phyloP scores from a whole-genome alignment of 176 grass and related monocot species.

The Leersia perrieri region DNA sequence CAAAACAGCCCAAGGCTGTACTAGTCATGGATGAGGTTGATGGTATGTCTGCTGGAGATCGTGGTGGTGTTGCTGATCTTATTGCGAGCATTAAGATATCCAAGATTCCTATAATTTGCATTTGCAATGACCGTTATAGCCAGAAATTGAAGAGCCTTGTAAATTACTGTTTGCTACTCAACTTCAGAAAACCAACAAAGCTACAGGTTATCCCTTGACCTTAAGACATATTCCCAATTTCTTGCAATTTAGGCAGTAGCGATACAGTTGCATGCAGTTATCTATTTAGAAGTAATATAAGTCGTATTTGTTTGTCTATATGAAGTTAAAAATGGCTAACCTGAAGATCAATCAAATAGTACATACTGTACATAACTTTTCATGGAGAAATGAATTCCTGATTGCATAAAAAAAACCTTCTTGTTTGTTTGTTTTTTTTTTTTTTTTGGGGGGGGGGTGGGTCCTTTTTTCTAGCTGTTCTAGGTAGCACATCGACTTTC shows the following conservation, averaged over 20 bases:
- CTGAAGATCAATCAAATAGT: conserved; percentile 1
- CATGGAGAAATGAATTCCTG: not conserved
- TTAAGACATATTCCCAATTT: not conserved
- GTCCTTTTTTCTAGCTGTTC: not conserved
- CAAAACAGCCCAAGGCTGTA: conserved; percentile 76
- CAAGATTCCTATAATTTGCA: conserved; percentile 97
- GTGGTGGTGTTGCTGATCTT: conserved; percentile 98
- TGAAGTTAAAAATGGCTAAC: conserved; percentile 17
- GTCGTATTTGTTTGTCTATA: not conserved
- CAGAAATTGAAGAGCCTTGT: conserved; percentile 98
- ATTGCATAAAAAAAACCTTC: not conserved
- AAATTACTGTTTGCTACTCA: conserved; percentile 86
- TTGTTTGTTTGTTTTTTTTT: not conserved
- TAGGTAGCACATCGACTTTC: not conserved
- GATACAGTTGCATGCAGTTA: conserved; percentile 14
- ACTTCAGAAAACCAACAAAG: conserved; percentile 97
- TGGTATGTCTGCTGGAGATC: conserved; percentile 99
- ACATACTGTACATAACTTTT: not conserved
- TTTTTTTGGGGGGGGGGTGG: too few relatives aligned
- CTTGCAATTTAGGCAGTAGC: not conserved
- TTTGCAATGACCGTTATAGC: conserved; percentile 97
- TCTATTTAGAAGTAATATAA: conserved; percentile 12
- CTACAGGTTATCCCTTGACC: conserved; percentile 74
- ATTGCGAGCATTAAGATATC: conserved; percentile 99
- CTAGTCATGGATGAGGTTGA: conserved; percentile 99